Base-by-base conservation (phyloP, 2,329 filamentous ascomycete species). In the Botrytis deweyae region DNA sequence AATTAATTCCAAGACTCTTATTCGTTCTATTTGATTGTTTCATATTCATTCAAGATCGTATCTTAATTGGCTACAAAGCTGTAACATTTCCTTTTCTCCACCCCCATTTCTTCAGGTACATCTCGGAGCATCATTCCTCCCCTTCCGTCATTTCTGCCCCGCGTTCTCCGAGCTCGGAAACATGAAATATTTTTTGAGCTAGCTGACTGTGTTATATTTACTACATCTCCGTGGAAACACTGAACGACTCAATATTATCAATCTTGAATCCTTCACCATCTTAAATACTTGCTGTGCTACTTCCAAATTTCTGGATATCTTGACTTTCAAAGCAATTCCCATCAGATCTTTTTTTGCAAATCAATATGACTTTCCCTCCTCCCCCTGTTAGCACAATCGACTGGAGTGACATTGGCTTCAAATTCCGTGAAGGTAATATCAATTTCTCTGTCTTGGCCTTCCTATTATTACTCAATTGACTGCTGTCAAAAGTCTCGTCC, bases 331-430 rank as follows among this genome's bases (percentile, higher is more conserved):
- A 42, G 16, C 33, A 69, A n/a, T 33, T 55, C 66, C 10, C n/a
- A 58, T 29, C n/a, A 29, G 4, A 40, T 22, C 22, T 33, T 16
- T 10, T 52, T 49, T 70, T 68, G 78, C 71, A 46, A 66, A 38
- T 70, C 73, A 78, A 72, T 40, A 84, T 84, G 82, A 67, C 85
- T 58, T 95, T 95, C 81, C 94, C 94, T 77, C 93, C 94, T 44
- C 89, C 92, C 18, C 91, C 93, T 5, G 90, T 93, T 78, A 90
- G 89, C 81, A 92, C 92, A 77, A 95, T 97, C 85, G 88, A 98
- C 87, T 98, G 95, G 95, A 89, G 88, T 82, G 92, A 97, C 80
- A 90, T 98, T 77, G 95, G 95, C 81, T 98, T 98, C 88, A 91
- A 91, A 81, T 91, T 98, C 78, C 92, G 94, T 78, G 94, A 98